Base-by-base conservation (phyloP, 352 stramenopile species). In the Peronospora destructor region DNA sequence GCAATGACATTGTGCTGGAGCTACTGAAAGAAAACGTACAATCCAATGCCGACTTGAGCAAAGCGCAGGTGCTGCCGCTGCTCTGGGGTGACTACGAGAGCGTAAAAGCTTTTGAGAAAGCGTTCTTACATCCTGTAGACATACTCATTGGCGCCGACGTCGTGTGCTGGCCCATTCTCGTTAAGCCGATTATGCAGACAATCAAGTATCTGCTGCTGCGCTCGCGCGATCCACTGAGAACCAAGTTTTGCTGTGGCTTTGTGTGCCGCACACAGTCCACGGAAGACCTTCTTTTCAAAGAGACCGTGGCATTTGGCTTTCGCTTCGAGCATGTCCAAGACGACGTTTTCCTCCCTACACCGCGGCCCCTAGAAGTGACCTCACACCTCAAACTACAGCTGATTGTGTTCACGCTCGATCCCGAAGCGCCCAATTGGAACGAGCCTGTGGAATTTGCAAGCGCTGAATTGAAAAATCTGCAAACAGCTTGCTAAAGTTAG, bases 141-240 rank as follows among this genome's bases (percentile, higher is more conserved):
- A 29, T 86, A 14, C 37, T 89, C 36, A 63, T 89, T 33, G 76
- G 73, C 28, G 76, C 78, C 2, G 76, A 89, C 47, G 78, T 87
- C 17, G 71, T 87, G 25, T 85, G 76, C 53, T 89, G 78, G 76
- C 76, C 76, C 29, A 68, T 67, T 14, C 66, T 86, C 19, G 67
- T 89, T 11, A 73, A 79, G 33, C 78, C 78, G n/a, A 71, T 87
- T 38, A 54, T 89, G 21, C 70, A 79, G 49, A 86, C 78, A 36
- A 72, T 87, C 48, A 83, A 84, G 53, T 61, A 85, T 45, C 48
- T 85, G 54, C 50, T 85, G 45, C 60, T 76, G 10, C 54, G 58
- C 13, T 63, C 65, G 28, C 25, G 19, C 10, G 42, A 64, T 7
- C 65, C 75, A 10, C 45, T 84, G 17, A 48, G 57, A 11, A 61